Evolutionary conservation across 352 stramenopile genomes (phyloP).

Genomic region (Elongisporangium anandrum): DNA sequence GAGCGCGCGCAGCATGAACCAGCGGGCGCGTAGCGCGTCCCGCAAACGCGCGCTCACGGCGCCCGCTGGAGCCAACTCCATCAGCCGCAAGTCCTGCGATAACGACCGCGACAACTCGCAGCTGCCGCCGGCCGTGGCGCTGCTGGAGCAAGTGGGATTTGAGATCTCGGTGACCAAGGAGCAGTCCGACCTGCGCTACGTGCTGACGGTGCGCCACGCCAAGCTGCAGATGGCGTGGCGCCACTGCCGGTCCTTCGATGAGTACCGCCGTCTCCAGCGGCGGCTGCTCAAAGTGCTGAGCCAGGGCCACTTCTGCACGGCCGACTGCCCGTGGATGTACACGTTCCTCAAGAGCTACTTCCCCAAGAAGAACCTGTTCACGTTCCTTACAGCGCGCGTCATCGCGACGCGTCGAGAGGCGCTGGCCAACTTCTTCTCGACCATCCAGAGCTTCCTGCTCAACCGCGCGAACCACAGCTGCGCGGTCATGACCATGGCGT

Average conservation of each 20-base stretch:
- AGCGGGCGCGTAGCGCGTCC: constrained; percentile 17
- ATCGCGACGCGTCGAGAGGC: constrained; percentile 40
- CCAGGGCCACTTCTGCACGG: constrained; percentile 70
- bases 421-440: constrained; percentile 57
- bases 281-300: constrained; percentile 53
- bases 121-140: constrained; percentile 36
- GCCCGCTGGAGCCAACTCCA: constrained; percentile 1
- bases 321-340: constrained; percentile 68
- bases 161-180: constrained; percentile 45
- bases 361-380: constrained; percentile 59
- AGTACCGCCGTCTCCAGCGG: constrained; percentile 70
- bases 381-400: constrained; percentile 32
- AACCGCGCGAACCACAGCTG: constrained; percentile 62
- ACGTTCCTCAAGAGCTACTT: constrained; percentile 79
- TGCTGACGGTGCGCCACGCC: constrained; percentile 41
- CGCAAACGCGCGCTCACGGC: constrained; percentile 22
- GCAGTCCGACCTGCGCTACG: constrained; percentile 52
- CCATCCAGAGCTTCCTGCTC: constrained; percentile 47
- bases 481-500: constrained; percentile 21
- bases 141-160: constrained; percentile 46
- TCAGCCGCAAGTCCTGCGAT: constrained; percentile 13
- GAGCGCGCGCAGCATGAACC: constrained; percentile 15
- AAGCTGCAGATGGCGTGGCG: constrained; percentile 32
- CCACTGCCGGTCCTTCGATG: constrained; percentile 56
- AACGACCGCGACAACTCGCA: constrained; percentile 21